Percentiles rank a stretch among this genome's conserved stretches.
Conservation (phyloP, 805 yeast genomes). For the Ogataea salicorniae region DNA sequence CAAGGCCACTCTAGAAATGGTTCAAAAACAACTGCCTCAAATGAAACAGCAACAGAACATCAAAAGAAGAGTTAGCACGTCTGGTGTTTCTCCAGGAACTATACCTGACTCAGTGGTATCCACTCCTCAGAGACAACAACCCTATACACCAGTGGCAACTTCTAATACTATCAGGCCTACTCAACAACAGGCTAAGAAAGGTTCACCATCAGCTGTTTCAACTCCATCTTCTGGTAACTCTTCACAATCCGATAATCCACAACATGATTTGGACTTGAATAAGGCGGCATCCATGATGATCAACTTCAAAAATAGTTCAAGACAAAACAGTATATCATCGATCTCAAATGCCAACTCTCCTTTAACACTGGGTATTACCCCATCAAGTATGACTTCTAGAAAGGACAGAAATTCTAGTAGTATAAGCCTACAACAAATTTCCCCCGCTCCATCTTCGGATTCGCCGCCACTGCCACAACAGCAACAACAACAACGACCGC, state of each 20-base stretch:
- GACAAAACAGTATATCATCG: constrained; percentile 20
- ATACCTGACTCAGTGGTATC: constrained; percentile 9
- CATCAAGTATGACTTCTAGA: background rate
- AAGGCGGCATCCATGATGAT: constrained; percentile 28
- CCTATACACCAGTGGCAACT: constrained; percentile 8
- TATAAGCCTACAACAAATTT: constrained; percentile 24
- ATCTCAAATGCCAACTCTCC: constrained; percentile 16
- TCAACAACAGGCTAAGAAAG: no score
- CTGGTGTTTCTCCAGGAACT: constrained; percentile 15
- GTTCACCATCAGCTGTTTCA: background rate
- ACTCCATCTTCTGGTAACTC: constrained; percentile 4
- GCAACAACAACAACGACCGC: background rate
- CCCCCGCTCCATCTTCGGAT: constrained; percentile 46
- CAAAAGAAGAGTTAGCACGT: constrained; percentile 6
- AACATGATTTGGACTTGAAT: constrained; percentile 18
- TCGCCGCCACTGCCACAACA: constrained; percentile 31
- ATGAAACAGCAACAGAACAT: background rate
- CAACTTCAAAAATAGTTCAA: constrained; percentile 24
- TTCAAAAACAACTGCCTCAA: constrained; percentile 13
- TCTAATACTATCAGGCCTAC: background rate
- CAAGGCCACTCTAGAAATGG: constrained; percentile 18
- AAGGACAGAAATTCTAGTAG: constrained; percentile 6
- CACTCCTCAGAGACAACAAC: constrained; percentile 9
- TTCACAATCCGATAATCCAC: background rate
- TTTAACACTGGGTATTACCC: constrained; percentile 2